A percentile compares a stretch with the other conserved stretches of the same genome.
Conservation (phyloP, 225 moss, liverwort and hornwort genomes). For the Bryum argenteum region DNA sequence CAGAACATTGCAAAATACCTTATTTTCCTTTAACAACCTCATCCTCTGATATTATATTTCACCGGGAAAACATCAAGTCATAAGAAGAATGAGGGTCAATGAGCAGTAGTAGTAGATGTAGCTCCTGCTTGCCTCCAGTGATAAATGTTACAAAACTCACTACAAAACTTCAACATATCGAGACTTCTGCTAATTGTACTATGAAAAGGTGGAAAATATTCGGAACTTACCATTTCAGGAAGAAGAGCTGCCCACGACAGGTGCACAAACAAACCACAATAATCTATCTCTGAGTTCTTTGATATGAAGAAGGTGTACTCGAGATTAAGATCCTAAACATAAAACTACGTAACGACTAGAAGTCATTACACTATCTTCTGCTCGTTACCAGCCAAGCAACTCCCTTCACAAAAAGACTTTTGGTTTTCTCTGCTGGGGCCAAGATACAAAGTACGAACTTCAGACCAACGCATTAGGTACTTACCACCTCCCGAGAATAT, state of each 20-base stretch:
- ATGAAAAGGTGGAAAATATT: neutral
- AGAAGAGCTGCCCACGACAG: constrained; percentile 89
- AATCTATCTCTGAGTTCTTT: neutral
- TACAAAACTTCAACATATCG: too few relatives aligned
- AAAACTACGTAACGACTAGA: too few relatives aligned
- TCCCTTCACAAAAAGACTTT: too few relatives aligned
- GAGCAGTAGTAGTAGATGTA: neutral
- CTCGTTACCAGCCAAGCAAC: too few relatives aligned
- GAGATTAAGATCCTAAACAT: too few relatives aligned
- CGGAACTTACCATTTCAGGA: constrained; percentile 74
- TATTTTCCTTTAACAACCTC: neutral
- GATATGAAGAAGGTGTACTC: neutral
- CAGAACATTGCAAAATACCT: neutral
- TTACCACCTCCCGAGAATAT: constrained; percentile 93
- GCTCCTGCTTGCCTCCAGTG: neutral
- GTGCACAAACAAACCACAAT: constrained; percentile 44
- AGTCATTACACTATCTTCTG: too few relatives aligned
- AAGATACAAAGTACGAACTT: too few relatives aligned
- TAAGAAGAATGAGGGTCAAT: neutral
- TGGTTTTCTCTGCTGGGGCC: too few relatives aligned
- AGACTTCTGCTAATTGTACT: neutral
- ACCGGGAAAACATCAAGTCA: neutral
- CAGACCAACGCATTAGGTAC: neutral
- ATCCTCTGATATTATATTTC: too few relatives aligned
- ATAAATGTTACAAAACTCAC: neutral